Evolutionary conservation across 2,329 filamentous ascomycete genomes (phyloP), one percentile per base, ranked within the genome.

Genomic region (Clathrospora elynae): DNA sequence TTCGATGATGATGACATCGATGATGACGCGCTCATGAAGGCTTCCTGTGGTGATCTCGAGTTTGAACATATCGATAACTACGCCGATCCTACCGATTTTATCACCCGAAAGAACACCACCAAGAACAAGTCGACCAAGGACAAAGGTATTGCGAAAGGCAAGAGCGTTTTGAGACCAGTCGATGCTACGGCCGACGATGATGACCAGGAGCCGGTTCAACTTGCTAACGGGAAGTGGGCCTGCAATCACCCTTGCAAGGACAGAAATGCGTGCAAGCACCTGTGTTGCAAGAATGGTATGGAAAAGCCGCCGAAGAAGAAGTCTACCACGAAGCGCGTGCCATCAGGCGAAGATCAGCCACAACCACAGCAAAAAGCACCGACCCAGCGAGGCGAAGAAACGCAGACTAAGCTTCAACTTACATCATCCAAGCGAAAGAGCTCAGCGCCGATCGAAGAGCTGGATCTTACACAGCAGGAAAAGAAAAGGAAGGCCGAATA

Each of bases 191-290:
- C 31, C 31, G 47, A 46, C 23, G 39, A 46, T 20, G 19, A 46
- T 30, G 31, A 46, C 17, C 50, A 55, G 22, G 70, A 77, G 32
- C 77, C 82, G 4, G 63, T 71, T 1, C 78, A 76, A 54, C 77
- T 90, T 48, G 68, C 75, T 0, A 91, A 88, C 59, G 87, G 87
- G 0, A 87, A 79, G 59, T 91, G 85, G 82, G 78, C 78, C 23
- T 92, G 88, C 68, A 86, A 86, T 44, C 88, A 92, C 60, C 68
- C 68, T 12, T 91, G 88, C 71, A 82, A 79, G 55, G 75, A 85
- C 53, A 83, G 80, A 54, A 71, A 65, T 25, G 70, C 62, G 7
- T 91, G 88, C 67, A 87, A 83, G 54, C 88, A 92, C 57, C 68
- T 79, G 23, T 92, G 88, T 58, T 92, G 88, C 59, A 78, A 78